Evolutionary conservation across 2,329 filamentous ascomycete species (phyloP), one percentile per base, ranked within the genome.

Genomic region (Lachnellula hyalina): DNA sequence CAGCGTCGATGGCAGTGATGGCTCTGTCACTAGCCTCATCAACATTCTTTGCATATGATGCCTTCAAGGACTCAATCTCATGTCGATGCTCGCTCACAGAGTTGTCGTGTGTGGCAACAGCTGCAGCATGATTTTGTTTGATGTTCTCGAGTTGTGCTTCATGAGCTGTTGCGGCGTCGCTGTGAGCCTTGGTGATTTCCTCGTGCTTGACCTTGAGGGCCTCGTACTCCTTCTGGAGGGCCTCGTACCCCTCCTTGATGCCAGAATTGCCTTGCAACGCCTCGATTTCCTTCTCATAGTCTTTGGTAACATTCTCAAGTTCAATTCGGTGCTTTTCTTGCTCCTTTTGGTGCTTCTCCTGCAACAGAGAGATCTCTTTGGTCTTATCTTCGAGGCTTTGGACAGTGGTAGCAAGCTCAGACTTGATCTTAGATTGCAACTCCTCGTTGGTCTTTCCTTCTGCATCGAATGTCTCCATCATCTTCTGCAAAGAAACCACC

Each of bases 261-360:
- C 80, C 80, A 14, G 83, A 82, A 58, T 86, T 82, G 21, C 81
- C 82, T 54, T 79, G 77, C 15, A 85, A 76, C 54, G 78, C 79
- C 64, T 85, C 82, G 52, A 86, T 85, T 67, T 86, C 82, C n/a
- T 77, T 75, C 66, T 85, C 79, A 60, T 84, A 84, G 61, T 85
- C 82, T 59, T 80, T 73, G 1, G 81, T 82, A 52, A 86, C 69
- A 57, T 76, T 77, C 67, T 80, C 75, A 61, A 86, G 74, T 65
- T 82, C 80, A 61, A 79, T 75, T 57, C 81, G 76, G 64, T 86
- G 81, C 34, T 79, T 77, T 48, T 74, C 68, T 68, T 82, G 78
- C 57, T 56, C 54, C 61, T 79, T 75, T 57, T 81, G 75, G 64
- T 86, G 80, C 36, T 79, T 77, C 49, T 74, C 68, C 68, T 82